These are phyloP conservation scores for Rhododendron kiyosumense DNA, from an alignment of 148 eudicot species.

Conservation along the genomic window DNA sequence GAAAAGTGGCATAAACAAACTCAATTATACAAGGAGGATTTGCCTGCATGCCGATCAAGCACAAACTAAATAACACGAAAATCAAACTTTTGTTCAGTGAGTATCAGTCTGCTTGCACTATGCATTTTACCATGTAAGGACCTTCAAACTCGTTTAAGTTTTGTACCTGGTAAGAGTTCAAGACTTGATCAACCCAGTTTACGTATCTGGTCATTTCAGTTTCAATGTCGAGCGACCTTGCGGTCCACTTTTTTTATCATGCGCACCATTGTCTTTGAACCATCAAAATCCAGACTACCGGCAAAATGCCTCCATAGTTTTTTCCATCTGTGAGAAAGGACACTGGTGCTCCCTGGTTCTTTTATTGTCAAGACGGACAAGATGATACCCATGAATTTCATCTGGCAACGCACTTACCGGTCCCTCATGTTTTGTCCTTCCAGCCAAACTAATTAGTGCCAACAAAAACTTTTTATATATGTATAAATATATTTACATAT, in stretches of 20 bases:
- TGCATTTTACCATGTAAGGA: too few relatives aligned
- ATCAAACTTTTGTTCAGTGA: too few relatives aligned
- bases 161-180: background rate
- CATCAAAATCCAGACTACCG: background rate
- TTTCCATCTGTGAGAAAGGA: background rate
- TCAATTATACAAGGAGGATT: too few relatives aligned
- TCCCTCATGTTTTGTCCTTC: background rate
- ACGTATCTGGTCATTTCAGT: background rate
- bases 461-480: background rate
- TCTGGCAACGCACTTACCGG: background rate
- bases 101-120: too few relatives aligned
- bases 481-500: too few relatives aligned
- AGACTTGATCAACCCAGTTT: background rate
- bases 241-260: background rate
- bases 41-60: too few relatives aligned
- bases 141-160: background rate
- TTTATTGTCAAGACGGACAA: background rate
- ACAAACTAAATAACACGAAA: too few relatives aligned
- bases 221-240: background rate
- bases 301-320: background rate
- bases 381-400: background rate
- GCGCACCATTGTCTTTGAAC: background rate
- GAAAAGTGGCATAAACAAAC: too few relatives aligned
- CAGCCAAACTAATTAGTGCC: background rate
- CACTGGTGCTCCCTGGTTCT: conserved; percentile 1